These are phyloP conservation scores for Tuber indicum DNA, from an alignment of 495 filamentous ascomycete species.

Conservation along the genomic window DNA sequence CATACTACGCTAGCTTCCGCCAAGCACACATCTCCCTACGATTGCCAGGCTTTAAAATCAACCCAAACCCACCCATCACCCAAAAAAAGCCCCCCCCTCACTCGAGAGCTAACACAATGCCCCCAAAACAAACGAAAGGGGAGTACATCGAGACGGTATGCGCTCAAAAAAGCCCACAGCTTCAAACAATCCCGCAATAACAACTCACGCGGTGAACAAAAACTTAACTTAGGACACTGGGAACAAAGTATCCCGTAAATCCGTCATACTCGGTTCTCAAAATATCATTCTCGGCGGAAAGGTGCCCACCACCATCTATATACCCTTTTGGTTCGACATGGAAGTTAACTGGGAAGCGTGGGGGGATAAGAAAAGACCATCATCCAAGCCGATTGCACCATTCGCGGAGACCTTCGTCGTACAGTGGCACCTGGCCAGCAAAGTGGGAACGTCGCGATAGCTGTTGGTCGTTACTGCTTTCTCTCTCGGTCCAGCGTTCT, in stretches of 20 bases:
- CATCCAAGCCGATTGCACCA: conserved; percentile 82
- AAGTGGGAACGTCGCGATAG: conserved; percentile 59
- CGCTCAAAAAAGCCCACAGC: conserved; percentile 12
- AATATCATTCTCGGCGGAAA: conserved; percentile 95
- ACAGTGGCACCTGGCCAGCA: conserved; percentile 42
- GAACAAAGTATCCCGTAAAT: conserved; percentile 93
- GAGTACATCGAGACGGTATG: conserved; percentile 96
- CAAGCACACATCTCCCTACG: not conserved
- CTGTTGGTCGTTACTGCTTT: conserved; percentile 82
- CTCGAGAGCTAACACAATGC: conserved; percentile 49
- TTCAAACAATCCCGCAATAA: conserved; percentile 2
- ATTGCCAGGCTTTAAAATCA: not conserved
- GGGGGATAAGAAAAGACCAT: conserved; percentile 54
- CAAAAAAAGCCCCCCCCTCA: not conserved
- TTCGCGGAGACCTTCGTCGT: conserved; percentile 81
- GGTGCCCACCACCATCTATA: conserved; percentile 6
- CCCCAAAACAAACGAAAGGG: conserved; percentile 67
- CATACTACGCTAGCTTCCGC: not conserved
- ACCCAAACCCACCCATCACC: not conserved
- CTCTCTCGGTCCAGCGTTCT: conserved; percentile 66
- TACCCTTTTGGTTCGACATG: conserved; percentile 1
- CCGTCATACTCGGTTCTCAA: conserved; percentile 82
- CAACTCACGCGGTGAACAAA: not conserved
- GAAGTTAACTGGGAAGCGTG: not conserved
- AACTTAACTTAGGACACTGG: conserved; percentile 66